Evolutionary conservation across 2,329 filamentous ascomycete genomes (phyloP).

Genomic region (Fusarium secorum): DNA sequence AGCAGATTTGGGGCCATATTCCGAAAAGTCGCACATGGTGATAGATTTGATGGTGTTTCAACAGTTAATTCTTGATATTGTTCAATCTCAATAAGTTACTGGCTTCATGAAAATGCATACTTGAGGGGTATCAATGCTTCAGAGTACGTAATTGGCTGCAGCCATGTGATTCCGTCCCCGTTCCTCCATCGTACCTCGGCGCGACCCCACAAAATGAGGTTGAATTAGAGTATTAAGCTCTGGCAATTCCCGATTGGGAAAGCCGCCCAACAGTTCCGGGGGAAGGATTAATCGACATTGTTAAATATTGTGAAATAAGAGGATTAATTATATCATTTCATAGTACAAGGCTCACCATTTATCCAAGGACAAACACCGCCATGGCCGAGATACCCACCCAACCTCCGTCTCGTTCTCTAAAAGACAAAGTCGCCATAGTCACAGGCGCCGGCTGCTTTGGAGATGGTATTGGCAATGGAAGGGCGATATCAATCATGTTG

Average conservation of each 20-base stretch:
- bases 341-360: too few relatives aligned
- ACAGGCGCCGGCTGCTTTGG: constrained; percentile 65
- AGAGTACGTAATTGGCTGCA: neutral
- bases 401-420: constrained; percentile 26
- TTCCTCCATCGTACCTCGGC: neutral
- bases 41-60: neutral
- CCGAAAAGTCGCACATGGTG: constrained; percentile 41
- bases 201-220: neutral
- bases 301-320: neutral
- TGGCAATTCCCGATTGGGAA: constrained; percentile 6
- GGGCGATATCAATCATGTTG: constrained; percentile 65
- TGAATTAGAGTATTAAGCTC: neutral
- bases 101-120: neutral
- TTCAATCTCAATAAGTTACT: neutral
- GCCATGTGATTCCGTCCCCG: neutral
- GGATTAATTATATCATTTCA: neutral
- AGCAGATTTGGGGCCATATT: constrained; percentile 51
- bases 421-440: constrained; percentile 59
- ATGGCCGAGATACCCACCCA: constrained; percentile 17
- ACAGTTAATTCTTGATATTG: neutral
- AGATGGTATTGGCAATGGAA: constrained; percentile 68
- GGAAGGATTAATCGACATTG: neutral
- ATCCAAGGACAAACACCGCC: neutral
- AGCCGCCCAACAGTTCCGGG: neutral
- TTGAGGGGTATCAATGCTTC: neutral